Conservation (phyloP, 768 basidiomycete genomes). For the Suillus hirtellus region DNA sequence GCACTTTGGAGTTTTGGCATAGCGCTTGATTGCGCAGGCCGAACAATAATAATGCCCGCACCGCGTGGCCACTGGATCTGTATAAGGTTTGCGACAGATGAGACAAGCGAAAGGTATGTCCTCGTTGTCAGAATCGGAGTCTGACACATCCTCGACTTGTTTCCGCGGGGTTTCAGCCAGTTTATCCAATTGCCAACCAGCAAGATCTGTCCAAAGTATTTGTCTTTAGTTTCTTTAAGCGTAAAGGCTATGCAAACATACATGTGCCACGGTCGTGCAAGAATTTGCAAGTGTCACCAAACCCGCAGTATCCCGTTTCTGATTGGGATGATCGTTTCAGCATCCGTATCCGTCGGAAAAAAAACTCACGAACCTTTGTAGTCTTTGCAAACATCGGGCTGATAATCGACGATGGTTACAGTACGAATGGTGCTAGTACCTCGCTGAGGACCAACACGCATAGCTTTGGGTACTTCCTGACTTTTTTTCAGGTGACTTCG, state of each 20-base stretch:
- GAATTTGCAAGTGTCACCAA: conserved; percentile 99
- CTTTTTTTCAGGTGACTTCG: conserved; percentile 77
- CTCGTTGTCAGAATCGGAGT: conserved; percentile 73
- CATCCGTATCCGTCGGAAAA: conserved; percentile 12
- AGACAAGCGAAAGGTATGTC: conserved; percentile 98
- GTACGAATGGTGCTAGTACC: conserved; percentile 82
- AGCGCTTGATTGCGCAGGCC: conserved; percentile 93
- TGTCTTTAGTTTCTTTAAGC: conserved; percentile 14
- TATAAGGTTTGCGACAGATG: conserved; percentile 93
- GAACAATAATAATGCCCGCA: conserved; percentile 98
- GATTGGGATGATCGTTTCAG: conserved; percentile 6
- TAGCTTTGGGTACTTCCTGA: conserved; percentile 83
- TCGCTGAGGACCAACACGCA: conserved; percentile 81
- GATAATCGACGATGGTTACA: conserved; percentile 95
- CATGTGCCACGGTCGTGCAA: conserved; percentile 96
- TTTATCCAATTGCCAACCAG: conserved; percentile 98
- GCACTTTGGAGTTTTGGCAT: conserved; percentile 92
- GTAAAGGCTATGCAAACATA: conserved; percentile 40
- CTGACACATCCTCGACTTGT: conserved; percentile 60
- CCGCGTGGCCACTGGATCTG: conserved; percentile 92
- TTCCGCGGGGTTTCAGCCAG: conserved; percentile 76
- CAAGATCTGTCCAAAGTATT: conserved; percentile 62
- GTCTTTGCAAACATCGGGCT: conserved; percentile 99
- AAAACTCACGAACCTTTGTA: conserved; percentile 80
- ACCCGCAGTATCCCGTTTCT: conserved; percentile 99